Conservation (phyloP, 1,284 basidiomycete species). For the Wolfiporia cocos region DNA sequence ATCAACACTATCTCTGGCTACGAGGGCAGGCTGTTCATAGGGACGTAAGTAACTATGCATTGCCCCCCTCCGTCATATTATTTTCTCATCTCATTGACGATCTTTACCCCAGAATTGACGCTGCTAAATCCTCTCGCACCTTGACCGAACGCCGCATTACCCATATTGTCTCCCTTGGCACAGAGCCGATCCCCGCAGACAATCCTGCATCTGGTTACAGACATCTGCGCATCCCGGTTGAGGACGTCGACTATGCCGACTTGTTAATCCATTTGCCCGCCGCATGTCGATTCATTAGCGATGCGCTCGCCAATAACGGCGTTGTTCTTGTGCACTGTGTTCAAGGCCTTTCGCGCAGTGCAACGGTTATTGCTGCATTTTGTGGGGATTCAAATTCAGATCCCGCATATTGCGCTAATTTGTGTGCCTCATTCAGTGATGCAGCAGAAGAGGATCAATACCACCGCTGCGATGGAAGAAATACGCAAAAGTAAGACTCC, state of each 20-base stretch:
- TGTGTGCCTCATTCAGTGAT: constrained; percentile 58
- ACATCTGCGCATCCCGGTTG: constrained; percentile 67
- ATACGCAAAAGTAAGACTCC: constrained; percentile 50
- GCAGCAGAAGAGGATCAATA: constrained; percentile 52
- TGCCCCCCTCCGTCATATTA: constrained; percentile 18
- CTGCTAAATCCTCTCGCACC: constrained; percentile 67
- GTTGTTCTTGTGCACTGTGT: constrained; percentile 81
- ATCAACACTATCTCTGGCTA: constrained; percentile 69
- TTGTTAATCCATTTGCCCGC: constrained; percentile 74
- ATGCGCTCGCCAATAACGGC: constrained; percentile 57
- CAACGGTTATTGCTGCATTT: constrained; percentile 80
- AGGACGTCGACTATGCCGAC: constrained; percentile 82
- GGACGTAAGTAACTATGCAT: constrained; percentile 55
- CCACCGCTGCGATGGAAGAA: constrained; percentile 53
- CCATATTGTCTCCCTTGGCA: constrained; percentile 71
- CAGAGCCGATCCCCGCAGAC: constrained; percentile 69
- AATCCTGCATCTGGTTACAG: constrained; percentile 63
- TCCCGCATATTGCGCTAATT: too few relatives aligned
- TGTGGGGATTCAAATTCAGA: constrained; percentile 50
- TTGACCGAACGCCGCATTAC: constrained; percentile 70
- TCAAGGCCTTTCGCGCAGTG: constrained; percentile 77
- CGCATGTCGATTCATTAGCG: constrained; percentile 76
- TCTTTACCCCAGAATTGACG: constrained; percentile 45
- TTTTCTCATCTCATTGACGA: constrained; percentile 9
- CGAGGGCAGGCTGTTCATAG: constrained; percentile 62